Percentiles rank a stretch among this genome's conserved stretches.
These are phyloP conservation scores for Populus pruinosa DNA, from an alignment of 345 rosid species.

Conservation along the genomic window DNA sequence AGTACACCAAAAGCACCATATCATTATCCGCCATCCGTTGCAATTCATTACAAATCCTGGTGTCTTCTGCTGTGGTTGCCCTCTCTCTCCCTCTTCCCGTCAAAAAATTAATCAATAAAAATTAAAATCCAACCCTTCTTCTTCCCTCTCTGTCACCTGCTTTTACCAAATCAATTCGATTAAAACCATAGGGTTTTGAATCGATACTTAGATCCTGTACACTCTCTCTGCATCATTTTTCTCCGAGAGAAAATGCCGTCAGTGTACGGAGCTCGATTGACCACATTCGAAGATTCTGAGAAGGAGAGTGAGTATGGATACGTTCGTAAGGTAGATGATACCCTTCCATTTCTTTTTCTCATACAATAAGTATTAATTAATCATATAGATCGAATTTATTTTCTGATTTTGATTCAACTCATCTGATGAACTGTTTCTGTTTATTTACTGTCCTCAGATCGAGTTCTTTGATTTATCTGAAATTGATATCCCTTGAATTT, in stretches of 20 bases:
- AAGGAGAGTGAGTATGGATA: conserved; percentile 99
- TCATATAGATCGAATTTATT: not conserved
- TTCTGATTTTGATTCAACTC: not conserved
- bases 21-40: not conserved
- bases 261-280: conserved; percentile 74
- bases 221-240: not conserved
- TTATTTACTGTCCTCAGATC: not conserved
- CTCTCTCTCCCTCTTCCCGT: not conserved
- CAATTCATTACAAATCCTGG: not conserved
- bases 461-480: not conserved
- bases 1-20: not conserved
- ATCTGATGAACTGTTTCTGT: not conserved
- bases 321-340: conserved; percentile 71
- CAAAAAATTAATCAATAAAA: not conserved
- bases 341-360: not conserved
- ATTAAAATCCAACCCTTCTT: not conserved
- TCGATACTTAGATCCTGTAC: not conserved
- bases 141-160: not conserved
- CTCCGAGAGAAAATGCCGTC: conserved; percentile 58
- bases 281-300: conserved; percentile 92
- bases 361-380: not conserved
- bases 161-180: not conserved
- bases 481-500: not conserved
- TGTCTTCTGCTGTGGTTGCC: not conserved
- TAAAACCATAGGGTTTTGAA: not conserved